Conservation (phyloP, 2,329 filamentous ascomycete genomes). For the Paracoccidioides lutzii region DNA sequence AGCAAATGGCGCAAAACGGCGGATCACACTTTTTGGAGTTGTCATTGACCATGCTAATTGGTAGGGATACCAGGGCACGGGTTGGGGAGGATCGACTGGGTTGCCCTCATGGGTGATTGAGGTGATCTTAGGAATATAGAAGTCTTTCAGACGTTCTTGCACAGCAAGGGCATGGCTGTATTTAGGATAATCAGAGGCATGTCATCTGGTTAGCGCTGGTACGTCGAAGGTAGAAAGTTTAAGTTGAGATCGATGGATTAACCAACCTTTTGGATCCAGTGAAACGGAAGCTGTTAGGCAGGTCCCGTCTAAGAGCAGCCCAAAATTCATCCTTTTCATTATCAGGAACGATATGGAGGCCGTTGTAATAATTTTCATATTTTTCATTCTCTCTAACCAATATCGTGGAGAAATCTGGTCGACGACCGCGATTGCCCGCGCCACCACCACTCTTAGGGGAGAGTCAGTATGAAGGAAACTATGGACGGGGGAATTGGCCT, state of each 20-base stretch:
- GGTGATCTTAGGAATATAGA: conserved; percentile 83
- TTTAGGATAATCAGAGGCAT: neutral
- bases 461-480: conserved; percentile 2
- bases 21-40: conserved; percentile 88
- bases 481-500: neutral
- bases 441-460: conserved; percentile 30
- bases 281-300: conserved; percentile 96
- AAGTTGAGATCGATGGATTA: neutral
- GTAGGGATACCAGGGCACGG: conserved; percentile 87
- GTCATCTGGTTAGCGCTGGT: neutral
- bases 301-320: conserved; percentile 65
- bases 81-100: conserved; percentile 65
- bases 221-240: neutral
- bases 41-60: conserved; percentile 96
- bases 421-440: conserved; percentile 33
- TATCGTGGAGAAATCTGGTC: conserved; percentile 41
- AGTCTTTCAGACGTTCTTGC: conserved; percentile 71
- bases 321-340: conserved; percentile 73
- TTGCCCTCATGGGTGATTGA: conserved; percentile 74
- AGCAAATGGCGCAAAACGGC: conserved; percentile 85
- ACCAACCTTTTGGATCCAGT: conserved; percentile 79
- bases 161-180: conserved; percentile 78
- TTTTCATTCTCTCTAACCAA: conserved; percentile 69
- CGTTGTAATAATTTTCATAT: conserved; percentile 78
- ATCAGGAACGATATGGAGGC: conserved; percentile 59